Percentiles rank a stretch among this genome's conserved stretches.
These are phyloP conservation scores for Gonapodya sp. DNA, from an alignment of 192 early-diverging fungal species.

Conservation along the genomic window DNA sequence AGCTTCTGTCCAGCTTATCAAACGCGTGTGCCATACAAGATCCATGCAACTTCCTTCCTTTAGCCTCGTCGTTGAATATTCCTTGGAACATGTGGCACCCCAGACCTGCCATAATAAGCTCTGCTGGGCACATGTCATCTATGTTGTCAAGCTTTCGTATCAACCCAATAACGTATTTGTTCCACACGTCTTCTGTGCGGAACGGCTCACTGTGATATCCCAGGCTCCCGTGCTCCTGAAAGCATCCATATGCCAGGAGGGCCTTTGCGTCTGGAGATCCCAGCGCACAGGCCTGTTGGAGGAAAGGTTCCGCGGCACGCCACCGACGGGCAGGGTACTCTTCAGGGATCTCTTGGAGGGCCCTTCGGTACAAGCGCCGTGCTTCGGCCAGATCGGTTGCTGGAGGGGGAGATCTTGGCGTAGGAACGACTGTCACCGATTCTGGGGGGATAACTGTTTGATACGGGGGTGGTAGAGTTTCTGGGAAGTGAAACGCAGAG, in stretches of 20 bases:
- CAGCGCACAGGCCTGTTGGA: neutral
- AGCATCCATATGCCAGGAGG: neutral
- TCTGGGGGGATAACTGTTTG: neutral
- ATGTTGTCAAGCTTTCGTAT: neutral
- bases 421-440: too few relatives aligned
- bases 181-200: neutral
- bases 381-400: neutral
- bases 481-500: neutral
- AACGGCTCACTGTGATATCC: neutral
- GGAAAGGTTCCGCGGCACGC: neutral
- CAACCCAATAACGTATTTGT: neutral
- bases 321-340: neutral
- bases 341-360: neutral
- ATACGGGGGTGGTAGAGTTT: neutral
- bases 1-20: neutral
- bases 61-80: neutral
- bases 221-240: neutral
- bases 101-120: neutral
- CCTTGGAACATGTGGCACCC: neutral
- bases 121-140: neutral
- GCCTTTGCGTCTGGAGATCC: neutral
- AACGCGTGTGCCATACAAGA: neutral
- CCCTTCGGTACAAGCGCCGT: neutral
- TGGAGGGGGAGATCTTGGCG: neutral
- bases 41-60: neutral